phyloP scores from a whole-genome alignment of 306 rosid species.

The Phaseolus lunatus region DNA sequence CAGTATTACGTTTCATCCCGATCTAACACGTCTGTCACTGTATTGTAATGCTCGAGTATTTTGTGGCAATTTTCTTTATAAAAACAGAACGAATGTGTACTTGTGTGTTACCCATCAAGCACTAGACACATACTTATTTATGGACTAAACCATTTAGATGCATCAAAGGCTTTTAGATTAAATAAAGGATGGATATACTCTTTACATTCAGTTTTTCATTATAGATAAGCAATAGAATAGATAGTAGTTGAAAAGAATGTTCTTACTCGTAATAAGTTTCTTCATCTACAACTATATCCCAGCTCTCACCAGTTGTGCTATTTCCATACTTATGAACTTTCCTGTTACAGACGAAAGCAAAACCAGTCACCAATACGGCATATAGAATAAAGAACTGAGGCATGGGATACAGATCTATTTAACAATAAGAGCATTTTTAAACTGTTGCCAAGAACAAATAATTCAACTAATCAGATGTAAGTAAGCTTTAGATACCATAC shows the following conservation, averaged over 20 bases:
- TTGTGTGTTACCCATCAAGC: neutral
- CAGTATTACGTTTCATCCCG: neutral
- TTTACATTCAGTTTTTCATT: neutral
- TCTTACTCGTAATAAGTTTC: slow-evolving; percentile 94
- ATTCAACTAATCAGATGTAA: slow-evolving; percentile 29
- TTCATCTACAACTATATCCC: slow-evolving; percentile 95
- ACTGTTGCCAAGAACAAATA: slow-evolving; percentile 29
- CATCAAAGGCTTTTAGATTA: neutral
- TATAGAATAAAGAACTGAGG: slow-evolving; percentile 11
- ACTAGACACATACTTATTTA: too few relatives aligned
- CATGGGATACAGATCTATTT: slow-evolving; percentile 22
- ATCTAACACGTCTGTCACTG: neutral
- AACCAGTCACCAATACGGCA: slow-evolving; percentile 21
- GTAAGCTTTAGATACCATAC: slow-evolving; percentile 53
- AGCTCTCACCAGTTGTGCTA: slow-evolving; percentile 94
- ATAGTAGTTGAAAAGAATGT: slow-evolving; percentile 11
- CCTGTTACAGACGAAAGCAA: slow-evolving; percentile 56
- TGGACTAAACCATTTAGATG: neutral
- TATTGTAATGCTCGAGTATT: neutral
- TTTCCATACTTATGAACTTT: slow-evolving; percentile 98
- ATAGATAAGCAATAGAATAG: too few relatives aligned
- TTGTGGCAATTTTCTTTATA: neutral
- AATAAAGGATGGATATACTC: neutral
- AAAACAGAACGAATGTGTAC: neutral
- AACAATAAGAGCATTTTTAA: slow-evolving; percentile 24